Conservation (phyloP, 2,329 filamentous ascomycete genomes). For the Exutisphaerella laricina region DNA sequence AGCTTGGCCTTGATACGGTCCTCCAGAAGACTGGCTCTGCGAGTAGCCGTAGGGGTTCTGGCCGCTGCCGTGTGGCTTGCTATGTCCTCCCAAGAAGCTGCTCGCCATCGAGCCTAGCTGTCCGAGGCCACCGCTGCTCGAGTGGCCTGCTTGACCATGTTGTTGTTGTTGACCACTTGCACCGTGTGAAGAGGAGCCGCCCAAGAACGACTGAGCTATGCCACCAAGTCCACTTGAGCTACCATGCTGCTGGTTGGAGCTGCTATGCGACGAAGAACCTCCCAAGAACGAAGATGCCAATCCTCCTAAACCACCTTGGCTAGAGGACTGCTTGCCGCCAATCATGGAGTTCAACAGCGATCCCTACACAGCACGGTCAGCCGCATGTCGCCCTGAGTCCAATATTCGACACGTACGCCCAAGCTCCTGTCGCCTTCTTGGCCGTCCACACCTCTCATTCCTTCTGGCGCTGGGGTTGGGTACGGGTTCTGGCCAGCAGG, state of each 20-base stretch:
- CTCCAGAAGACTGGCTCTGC: constrained; percentile 26
- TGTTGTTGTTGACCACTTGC: constrained; percentile 20
- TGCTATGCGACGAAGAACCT: constrained; percentile 22
- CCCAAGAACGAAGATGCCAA: constrained; percentile 31
- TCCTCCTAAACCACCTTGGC: constrained; percentile 24
- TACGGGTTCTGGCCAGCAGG: constrained; percentile 35
- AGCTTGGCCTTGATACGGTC: constrained; percentile 35
- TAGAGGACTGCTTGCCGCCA: constrained; percentile 26
- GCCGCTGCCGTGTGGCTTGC: constrained; percentile 26
- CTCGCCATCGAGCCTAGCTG: constrained; percentile 26
- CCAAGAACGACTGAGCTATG: constrained; percentile 24
- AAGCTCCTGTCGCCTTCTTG: constrained; percentile 29
- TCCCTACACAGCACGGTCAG: constrained; percentile 21
- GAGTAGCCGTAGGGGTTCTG: constrained; percentile 35
- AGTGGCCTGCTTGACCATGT: constrained; percentile 19
- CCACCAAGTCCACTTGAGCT: constrained; percentile 24
- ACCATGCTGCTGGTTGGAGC: constrained; percentile 11
- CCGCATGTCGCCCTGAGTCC: background rate
- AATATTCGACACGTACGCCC: constrained; percentile 21
- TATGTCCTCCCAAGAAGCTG: constrained; percentile 29
- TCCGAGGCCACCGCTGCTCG: constrained; percentile 22
- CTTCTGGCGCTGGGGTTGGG: constrained; percentile 25
- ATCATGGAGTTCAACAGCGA: constrained; percentile 27
- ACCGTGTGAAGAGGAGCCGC: constrained; percentile 19
- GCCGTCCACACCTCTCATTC: constrained; percentile 25